Evolutionary conservation across 805 yeast genomes (phyloP).

Genomic region (Lipomyces orientalis): DNA sequence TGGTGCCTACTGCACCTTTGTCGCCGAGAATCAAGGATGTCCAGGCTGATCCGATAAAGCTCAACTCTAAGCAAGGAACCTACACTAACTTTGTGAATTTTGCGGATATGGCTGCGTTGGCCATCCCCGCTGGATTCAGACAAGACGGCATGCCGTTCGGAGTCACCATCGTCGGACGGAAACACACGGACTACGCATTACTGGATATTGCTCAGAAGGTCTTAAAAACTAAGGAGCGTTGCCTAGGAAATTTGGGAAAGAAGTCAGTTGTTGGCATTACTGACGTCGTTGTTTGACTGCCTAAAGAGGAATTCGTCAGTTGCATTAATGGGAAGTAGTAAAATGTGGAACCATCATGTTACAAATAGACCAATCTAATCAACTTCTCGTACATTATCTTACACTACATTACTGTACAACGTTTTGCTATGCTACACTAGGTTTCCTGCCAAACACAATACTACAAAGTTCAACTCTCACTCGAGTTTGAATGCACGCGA

Average conservation of each 20-base stretch:
- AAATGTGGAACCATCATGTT: background rate
- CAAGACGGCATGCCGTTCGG: conserved; percentile 89
- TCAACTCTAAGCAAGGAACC: conserved; percentile 92
- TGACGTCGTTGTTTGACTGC: conserved; percentile 22
- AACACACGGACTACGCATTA: conserved; percentile 87
- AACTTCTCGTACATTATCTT: background rate
- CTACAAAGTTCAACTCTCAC: background rate
- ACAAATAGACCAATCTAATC: background rate
- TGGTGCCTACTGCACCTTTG: conserved; percentile 94
- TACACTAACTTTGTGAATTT: conserved; percentile 96
- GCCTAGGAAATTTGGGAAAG: conserved; percentile 50
- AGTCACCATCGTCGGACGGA: conserved; percentile 78
- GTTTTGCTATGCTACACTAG: background rate
- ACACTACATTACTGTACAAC: background rate
- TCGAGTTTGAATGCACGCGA: background rate
- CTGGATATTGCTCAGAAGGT: conserved; percentile 80
- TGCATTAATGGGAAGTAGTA: background rate
- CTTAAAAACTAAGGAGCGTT: conserved; percentile 57
- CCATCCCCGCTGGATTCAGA: conserved; percentile 90
- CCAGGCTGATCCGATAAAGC: conserved; percentile 73
- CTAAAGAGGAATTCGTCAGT: background rate
- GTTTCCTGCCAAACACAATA: background rate
- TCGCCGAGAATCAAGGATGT: conserved; percentile 82
- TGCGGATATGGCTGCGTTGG: conserved; percentile 89
- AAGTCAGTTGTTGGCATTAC: conserved; percentile 18